Base-by-base conservation (phyloP, 1,284 basidiomycete species). In the Bjerkandera adusta region DNA sequence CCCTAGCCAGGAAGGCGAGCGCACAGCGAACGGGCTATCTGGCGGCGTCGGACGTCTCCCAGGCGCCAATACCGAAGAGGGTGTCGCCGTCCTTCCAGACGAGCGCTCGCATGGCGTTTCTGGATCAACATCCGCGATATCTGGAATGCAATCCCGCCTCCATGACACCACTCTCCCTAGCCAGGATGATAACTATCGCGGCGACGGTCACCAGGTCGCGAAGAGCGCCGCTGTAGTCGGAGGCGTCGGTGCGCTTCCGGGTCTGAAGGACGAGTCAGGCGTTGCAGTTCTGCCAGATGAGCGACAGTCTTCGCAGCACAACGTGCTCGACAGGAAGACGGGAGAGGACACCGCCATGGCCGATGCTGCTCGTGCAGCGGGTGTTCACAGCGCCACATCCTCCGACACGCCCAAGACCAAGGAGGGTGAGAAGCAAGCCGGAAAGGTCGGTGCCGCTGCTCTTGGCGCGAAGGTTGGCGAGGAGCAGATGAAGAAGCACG, bases 241-340 rank as follows among this genome's bases (percentile, higher is more conserved):
- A 11, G 67, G 64, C 12, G 61, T 57, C 5, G 68, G 66, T 18
- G 55, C 59, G 4, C 57, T 66, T 6, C 64, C 67, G 8, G 66
- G 66, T 11, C 45, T 35, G 1, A 40, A 46, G 4, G 53, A 54
- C 25, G 67, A 70, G 50, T 39, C 47, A 3, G 58, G 55, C 26
- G 64, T 67, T 16, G 66, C 64, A 3, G 53, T 53, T 21, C 54
- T 65, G 0, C 65, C 68, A 1, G 63, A 62, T 13, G 66, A 68
- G 49, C n/a, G n/a, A n/a, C 13, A 5, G 7, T 36, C 16, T 7
- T 5, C 10, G 5, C 11, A 27, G 15, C 26, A 22, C 27, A 30
- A 21, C 8, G 8, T n/a, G 16, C 25, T 12, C 18, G 15, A 42
- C 42, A 25, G 37, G 7, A 49, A 49, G 41, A 35, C 36, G 15